Evolutionary conservation across 495 filamentous ascomycete species (phyloP).

Genomic region (Alectoria sarmentosa): DNA sequence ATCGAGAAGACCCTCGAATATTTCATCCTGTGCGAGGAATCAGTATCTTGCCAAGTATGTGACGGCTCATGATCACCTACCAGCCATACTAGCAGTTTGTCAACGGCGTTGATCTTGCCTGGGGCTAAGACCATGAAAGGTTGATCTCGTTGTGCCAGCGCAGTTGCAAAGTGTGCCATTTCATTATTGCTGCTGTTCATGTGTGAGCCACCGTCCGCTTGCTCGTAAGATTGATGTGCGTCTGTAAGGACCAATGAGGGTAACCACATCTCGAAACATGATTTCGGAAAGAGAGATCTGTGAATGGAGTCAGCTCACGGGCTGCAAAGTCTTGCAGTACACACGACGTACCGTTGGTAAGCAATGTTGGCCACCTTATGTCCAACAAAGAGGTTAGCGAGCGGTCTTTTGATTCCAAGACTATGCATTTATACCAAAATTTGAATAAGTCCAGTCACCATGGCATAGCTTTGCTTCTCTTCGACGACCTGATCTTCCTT

Average conservation of each 20-base stretch:
- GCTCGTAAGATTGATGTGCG: background rate
- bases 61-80: constrained; percentile 25
- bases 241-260: background rate
- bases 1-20: constrained; percentile 39
- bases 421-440: constrained; percentile 1
- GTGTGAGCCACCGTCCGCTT: background rate
- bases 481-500: background rate
- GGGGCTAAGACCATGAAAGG: constrained; percentile 34
- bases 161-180: background rate
- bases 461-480: constrained; percentile 6
- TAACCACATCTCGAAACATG: background rate
- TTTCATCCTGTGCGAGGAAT: constrained; percentile 34
- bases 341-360: background rate
- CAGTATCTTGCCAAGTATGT: constrained; percentile 13
- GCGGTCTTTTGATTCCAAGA: background rate
- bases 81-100: constrained; percentile 40
- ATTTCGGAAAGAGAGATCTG: constrained; percentile 32
- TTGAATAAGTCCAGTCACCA: constrained; percentile 4
- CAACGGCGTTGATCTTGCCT: constrained; percentile 32
- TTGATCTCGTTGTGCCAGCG: constrained; percentile 25
- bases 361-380: constrained; percentile 3
- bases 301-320: constrained; percentile 26
- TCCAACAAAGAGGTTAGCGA: constrained; percentile 7
- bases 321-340: background rate
- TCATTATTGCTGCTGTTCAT: background rate